phyloP scores from a whole-genome alignment of 2,329 filamentous ascomycete genomes.

The Scedosporium boydii region DNA sequence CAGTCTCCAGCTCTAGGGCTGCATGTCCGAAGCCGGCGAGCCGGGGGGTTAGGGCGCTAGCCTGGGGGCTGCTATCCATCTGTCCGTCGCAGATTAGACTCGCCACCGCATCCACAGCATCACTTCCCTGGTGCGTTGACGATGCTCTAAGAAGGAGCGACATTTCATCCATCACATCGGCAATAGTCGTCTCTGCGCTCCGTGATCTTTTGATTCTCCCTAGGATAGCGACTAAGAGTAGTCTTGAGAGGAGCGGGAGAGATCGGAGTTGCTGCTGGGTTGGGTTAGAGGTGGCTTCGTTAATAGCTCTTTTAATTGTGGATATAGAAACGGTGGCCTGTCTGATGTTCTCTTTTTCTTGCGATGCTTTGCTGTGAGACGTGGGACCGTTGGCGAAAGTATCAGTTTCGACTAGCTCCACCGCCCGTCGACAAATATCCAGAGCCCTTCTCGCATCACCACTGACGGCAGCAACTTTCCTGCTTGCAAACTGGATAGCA shows the following conservation, averaged over 20 bases:
- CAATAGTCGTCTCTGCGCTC: slow-evolving; percentile 76
- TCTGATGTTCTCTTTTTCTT: slow-evolving; percentile 16
- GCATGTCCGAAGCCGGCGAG: slow-evolving; percentile 20
- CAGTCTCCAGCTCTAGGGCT: slow-evolving; percentile 74
- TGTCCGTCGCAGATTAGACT: neutral
- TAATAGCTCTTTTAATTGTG: slow-evolving; percentile 89
- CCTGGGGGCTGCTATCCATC: neutral
- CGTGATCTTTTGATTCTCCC: slow-evolving; percentile 73
- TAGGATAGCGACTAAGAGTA: slow-evolving; percentile 76
- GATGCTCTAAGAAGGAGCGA: slow-evolving; percentile 8
- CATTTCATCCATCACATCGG: slow-evolving; percentile 77
- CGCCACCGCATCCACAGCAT: slow-evolving; percentile 7
- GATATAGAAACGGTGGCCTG: slow-evolving; percentile 68
- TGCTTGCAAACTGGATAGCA: slow-evolving; percentile 89
- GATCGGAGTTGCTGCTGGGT: slow-evolving; percentile 80
- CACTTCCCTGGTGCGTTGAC: slow-evolving; percentile 7
- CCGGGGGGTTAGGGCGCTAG: neutral
- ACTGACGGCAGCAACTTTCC: slow-evolving; percentile 93
- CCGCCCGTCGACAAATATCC: slow-evolving; percentile 89
- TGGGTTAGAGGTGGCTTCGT: slow-evolving; percentile 87
- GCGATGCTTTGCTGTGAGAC: slow-evolving; percentile 15
- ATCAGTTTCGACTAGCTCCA: slow-evolving; percentile 85
- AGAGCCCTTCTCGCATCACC: slow-evolving; percentile 87
- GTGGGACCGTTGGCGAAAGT: neutral
- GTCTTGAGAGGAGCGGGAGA: slow-evolving; percentile 71